Base-by-base conservation (phyloP, 2,329 filamentous ascomycete genomes). In the Hypoxylon sp. region DNA sequence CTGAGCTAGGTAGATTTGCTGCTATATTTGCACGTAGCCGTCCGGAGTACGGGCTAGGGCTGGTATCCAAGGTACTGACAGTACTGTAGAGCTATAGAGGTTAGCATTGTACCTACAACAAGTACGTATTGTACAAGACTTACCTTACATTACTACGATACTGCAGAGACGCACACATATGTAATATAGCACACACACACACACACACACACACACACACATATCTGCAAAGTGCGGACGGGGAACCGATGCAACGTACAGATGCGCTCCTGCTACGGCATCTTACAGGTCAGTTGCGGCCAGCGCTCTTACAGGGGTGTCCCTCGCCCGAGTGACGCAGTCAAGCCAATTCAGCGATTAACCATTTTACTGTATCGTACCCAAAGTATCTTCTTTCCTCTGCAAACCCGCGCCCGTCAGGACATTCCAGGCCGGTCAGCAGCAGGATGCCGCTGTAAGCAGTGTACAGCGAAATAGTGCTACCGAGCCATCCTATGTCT, bases 321-420 rank as follows among this genome's bases (percentile, higher is more conserved):
- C 35, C 60, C 54, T 60, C 58, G 62, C 62, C 58, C 63, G 57
- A 62, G 65, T 68, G 65, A 68, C 65, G 65, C 62, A 66, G 63
- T 55, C 56, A 60, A n/a, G 49, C 58, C 62, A 56, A 58, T 63
- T 63, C 60, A 61, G 59, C 55, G 61, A 62, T 62, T 58, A 52
- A 54, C 56, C 56, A 48, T 46, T 47, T 62, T 48, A 57, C 37
- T 47, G 33, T 52, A 43, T 24, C 26, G 10, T 43, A 48, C 48
- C 53, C 40, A 53, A 49, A 37, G 45, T 43, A 37, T 46, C 31
- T 40, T 17, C 31, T 27, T 55, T 41, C 49, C 33, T 8, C 15
- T 58, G 49, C 47, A 58, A 51, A 58, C 48, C 5, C 18, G 3
- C 15, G 31, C 46, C n/a, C 48, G 41, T 47, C 37, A 60, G 41